Base-by-base conservation (phyloP, 108 stramenopile species). In the Cyclotella baltica region DNA sequence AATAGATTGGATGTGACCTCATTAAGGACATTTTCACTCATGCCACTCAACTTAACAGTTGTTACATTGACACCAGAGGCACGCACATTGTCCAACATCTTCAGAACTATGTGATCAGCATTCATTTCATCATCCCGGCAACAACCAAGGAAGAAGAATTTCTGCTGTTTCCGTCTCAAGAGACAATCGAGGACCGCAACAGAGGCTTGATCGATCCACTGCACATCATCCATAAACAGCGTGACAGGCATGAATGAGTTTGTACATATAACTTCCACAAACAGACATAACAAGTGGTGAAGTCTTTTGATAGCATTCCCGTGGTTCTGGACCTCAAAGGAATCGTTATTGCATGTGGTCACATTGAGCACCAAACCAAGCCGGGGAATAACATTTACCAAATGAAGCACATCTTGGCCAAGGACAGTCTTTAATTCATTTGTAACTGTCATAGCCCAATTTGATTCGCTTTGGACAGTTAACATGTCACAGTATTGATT, bases 101-200 rank as follows among this genome's bases (percentile, higher is more conserved):
- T 11, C 13, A 11, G 8, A 13, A 43, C 8, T 43, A 13, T 8
- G 13, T 43, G 8, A 13, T 43, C 40, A 43, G n/a, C n/a, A n/a
- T n/a, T n/a, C n/a, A n/a, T 73, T 70, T 80, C 78, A 57, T 80
- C 43, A 16, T 47, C 61, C 15, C 72, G 64, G 29, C 65, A 80
- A 34, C 58, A 78, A 3, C 78, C 73, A 62, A 74, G 58, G 67
- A 73, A 47, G 35, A 74, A 62, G 31, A 53, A 40, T 18, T 30
- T 15, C 15, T n/a, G 36, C 13, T 25, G 29, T 28, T 62, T 33
- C 10, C 23, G 22, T 30, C 22, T 30, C 22, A 67, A 11, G 31
- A 78, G 18, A 57, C 56, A 59, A 20, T 64, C 58, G 0, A 76
- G 22, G n/a, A 76, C 31, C 13, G 33, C 53, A 34, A 67, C 22